Evolutionary conservation across 495 filamentous ascomycete species (phyloP).

Genomic region (Podospora sp.): DNA sequence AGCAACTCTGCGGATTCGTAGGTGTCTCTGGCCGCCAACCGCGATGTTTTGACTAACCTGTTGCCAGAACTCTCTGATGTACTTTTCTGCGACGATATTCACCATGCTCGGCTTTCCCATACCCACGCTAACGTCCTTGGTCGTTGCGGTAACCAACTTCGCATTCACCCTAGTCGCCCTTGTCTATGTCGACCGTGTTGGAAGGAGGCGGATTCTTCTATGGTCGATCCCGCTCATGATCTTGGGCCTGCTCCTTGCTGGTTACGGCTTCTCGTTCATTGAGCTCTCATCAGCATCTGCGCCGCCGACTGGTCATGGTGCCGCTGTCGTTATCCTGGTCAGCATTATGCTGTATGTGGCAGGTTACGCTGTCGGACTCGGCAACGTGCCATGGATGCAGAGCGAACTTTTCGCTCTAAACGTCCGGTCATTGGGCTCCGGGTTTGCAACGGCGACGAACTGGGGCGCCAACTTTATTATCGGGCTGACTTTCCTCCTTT

Average conservation of each 20-base stretch:
- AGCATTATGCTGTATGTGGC: constrained; percentile 83
- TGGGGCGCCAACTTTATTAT: constrained; percentile 90
- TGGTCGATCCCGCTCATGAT: constrained; percentile 86
- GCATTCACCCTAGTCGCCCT: constrained; percentile 77
- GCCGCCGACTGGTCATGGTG: constrained; percentile 32
- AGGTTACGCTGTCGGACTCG: constrained; percentile 83
- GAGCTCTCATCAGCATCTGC: constrained; percentile 40
- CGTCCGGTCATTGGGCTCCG: constrained; percentile 79
- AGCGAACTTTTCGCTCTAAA: constrained; percentile 85
- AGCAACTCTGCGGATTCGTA: constrained; percentile 88
- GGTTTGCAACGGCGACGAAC: constrained; percentile 82
- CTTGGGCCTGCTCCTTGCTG: constrained; percentile 65
- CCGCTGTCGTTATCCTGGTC: constrained; percentile 61
- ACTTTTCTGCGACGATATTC: constrained; percentile 92
- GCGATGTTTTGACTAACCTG: constrained; percentile 18
- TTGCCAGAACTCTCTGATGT: constrained; percentile 83
- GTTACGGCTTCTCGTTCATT: constrained; percentile 67
- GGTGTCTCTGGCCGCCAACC: constrained; percentile 30
- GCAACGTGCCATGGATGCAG: constrained; percentile 93
- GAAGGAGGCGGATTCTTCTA: constrained; percentile 78
- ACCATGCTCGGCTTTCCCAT: constrained; percentile 73
- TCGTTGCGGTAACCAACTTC: constrained; percentile 84
- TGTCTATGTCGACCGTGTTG: constrained; percentile 75
- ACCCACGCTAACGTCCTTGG: constrained; percentile 79
- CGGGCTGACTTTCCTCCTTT: constrained; percentile 80